Percentiles rank a stretch among this genome's conserved stretches.
Conservation (phyloP, 129 eudicot species). For the Kitagawia praeruptora region DNA sequence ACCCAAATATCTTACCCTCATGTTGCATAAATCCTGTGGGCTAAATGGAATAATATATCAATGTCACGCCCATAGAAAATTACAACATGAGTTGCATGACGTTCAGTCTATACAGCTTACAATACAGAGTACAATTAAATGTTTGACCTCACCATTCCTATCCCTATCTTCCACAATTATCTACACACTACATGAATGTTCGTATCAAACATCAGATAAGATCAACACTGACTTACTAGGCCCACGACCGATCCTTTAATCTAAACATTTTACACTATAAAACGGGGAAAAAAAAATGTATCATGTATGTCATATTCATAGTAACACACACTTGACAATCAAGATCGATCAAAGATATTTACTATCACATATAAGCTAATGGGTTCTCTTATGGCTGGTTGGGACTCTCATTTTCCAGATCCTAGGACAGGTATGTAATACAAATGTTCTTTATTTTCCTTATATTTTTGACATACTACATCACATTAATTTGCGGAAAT, state of each 20-base stretch:
- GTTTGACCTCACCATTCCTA: neutral
- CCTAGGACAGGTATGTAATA: constrained; percentile 30
- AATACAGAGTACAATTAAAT: too few relatives aligned
- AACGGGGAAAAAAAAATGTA: too few relatives aligned
- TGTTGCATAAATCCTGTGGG: neutral
- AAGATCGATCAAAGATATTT: neutral
- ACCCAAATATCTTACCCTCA: neutral
- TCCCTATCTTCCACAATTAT: neutral
- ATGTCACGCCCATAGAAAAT: too few relatives aligned
- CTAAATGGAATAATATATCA: too few relatives aligned
- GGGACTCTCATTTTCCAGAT: constrained; percentile 54
- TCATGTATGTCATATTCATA: neutral
- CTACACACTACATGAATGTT: neutral
- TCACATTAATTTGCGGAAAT: too few relatives aligned
- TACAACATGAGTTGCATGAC: neutral
- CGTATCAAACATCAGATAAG: neutral
- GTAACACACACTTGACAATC: neutral
- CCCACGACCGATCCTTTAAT: too few relatives aligned
- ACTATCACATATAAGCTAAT: constrained; percentile 11
- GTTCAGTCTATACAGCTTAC: too few relatives aligned
- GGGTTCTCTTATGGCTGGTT: constrained; percentile 86
- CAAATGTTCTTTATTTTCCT: neutral
- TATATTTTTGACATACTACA: too few relatives aligned
- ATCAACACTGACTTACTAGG: neutral
- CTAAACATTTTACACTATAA: too few relatives aligned